Evolutionary conservation across 179 eudicot genomes (phyloP).

Genomic region (Beta lomatogona): DNA sequence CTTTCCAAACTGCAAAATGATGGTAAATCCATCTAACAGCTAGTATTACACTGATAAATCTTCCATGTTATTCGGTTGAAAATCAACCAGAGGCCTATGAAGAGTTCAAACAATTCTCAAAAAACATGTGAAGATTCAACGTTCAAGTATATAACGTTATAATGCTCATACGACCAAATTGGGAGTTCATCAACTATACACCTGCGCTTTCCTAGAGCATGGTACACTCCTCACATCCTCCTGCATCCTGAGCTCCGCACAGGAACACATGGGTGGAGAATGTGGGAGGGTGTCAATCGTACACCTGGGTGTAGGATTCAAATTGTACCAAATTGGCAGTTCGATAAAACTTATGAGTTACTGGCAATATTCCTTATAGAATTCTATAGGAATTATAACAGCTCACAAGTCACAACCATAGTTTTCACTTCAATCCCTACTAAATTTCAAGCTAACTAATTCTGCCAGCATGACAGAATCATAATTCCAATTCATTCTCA

Average conservation of each 20-base stretch:
- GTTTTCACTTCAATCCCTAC: not conserved
- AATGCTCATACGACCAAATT: slow-evolving; percentile 2
- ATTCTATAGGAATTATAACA: not conserved
- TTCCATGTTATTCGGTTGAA: no score
- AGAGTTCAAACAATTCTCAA: not conserved
- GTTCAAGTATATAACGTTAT: not conserved
- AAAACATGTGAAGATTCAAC: not conserved
- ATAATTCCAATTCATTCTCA: not conserved
- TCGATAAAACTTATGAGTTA: no score
- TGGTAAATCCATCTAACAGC: not conserved
- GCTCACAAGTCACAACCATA: not conserved
- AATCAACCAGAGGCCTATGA: no score
- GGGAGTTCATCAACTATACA: no score
- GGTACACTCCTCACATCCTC: no score
- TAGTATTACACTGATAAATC: not conserved
- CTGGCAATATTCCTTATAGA: not conserved
- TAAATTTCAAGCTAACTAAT: not conserved
- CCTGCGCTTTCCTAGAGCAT: no score
- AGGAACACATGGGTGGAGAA: no score
- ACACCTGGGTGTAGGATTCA: no score
- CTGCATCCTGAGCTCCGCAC: no score
- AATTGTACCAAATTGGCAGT: not conserved
- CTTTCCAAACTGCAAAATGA: slow-evolving; percentile 1
- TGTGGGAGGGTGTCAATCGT: no score
- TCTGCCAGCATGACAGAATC: not conserved